Evolutionary conservation across 495 filamentous ascomycete species (phyloP).

Genomic region (Filosporella fistucella): DNA sequence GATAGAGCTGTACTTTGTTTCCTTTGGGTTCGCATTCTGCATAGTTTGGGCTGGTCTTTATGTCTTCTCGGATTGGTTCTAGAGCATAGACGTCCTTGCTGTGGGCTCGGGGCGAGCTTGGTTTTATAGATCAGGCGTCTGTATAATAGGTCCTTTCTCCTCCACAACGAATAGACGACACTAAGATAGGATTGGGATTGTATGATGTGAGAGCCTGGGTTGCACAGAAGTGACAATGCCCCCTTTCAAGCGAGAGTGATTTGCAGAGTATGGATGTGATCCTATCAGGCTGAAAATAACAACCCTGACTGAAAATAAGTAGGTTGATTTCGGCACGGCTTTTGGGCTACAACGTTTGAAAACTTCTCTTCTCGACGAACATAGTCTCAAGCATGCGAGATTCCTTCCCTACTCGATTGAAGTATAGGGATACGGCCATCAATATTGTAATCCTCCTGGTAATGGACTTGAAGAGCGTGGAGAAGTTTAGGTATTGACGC

Average conservation of each 20-base stretch:
- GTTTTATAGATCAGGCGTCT: slow-evolving; percentile 6
- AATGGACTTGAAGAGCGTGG: no score
- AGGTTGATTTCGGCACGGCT: no score
- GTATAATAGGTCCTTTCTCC: slow-evolving; percentile 20
- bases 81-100: slow-evolving; percentile 17
- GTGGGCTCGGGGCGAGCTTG: slow-evolving; percentile 7
- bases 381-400: no score
- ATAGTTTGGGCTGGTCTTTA: slow-evolving; percentile 20
- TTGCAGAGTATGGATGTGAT: no score
- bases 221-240: neutral
- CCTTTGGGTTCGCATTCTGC: slow-evolving; percentile 5
- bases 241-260: neutral
- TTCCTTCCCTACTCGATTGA: no score
- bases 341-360: no score
- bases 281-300: no score
- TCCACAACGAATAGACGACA: slow-evolving; percentile 15
- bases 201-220: neutral
- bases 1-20: slow-evolving; percentile 5
- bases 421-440: no score
- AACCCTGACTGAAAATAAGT: no score
- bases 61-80: slow-evolving; percentile 5
- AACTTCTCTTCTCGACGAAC: no score
- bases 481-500: no score
- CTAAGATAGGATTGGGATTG: slow-evolving; percentile 1
- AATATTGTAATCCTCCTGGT: no score